Conservation (phyloP, 805 yeast species). For the Candida pseudofarinosa region DNA sequence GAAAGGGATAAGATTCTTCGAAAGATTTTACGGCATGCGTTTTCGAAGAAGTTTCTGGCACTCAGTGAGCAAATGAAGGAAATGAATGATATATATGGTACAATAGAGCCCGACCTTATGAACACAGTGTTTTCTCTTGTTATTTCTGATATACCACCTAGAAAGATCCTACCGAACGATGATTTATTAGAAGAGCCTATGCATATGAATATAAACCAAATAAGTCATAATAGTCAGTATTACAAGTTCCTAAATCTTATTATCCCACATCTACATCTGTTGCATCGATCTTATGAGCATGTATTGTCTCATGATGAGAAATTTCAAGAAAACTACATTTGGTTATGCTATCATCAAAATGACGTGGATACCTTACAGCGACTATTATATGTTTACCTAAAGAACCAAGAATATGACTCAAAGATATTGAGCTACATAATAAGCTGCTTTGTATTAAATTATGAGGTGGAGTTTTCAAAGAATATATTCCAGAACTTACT, state of each 20-base stretch:
- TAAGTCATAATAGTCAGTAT: slow-evolving; percentile 7
- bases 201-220: slow-evolving; percentile 4
- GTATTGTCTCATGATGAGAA: slow-evolving; percentile 8
- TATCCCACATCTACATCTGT: slow-evolving; percentile 19
- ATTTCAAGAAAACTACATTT: slow-evolving; percentile 24
- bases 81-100: slow-evolving; percentile 3
- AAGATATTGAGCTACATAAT: slow-evolving; percentile 25
- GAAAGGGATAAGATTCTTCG: neutral
- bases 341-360: slow-evolving; percentile 34
- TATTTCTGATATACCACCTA: slow-evolving; percentile 6
- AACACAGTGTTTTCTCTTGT: slow-evolving; percentile 8
- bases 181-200: slow-evolving; percentile 10
- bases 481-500: slow-evolving; percentile 19
- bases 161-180: slow-evolving; percentile 3
- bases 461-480: slow-evolving; percentile 30
- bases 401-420: slow-evolving; percentile 16
- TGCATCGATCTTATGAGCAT: slow-evolving; percentile 17
- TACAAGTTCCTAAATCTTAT: slow-evolving; percentile 12
- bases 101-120: slow-evolving; percentile 6
- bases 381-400: slow-evolving; percentile 18
- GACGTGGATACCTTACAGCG: slow-evolving; percentile 22
- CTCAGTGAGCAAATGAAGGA: neutral
- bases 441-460: slow-evolving; percentile 26
- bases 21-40: slow-evolving; percentile 1
- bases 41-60: neutral